These are phyloP conservation scores for Angomonas deanei DNA, from an alignment of 208 protist genomes.

Conservation along the genomic window DNA sequence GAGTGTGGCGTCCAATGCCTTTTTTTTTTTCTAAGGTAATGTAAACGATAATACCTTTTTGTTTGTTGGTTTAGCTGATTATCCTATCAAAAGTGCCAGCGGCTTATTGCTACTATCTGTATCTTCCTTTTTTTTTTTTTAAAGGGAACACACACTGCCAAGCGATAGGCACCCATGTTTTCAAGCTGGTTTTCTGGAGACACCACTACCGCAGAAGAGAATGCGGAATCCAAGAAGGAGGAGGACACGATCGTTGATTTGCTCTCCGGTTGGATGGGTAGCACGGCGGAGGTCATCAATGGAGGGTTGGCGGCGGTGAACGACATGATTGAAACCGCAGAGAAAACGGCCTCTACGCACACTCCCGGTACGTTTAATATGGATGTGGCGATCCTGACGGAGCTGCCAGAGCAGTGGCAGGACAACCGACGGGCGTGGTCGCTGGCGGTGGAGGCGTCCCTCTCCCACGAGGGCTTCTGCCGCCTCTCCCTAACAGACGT, in stretches of 20 bases:
- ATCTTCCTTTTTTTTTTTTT: too few relatives aligned
- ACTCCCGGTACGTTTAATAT: neutral
- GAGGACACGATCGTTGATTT: neutral
- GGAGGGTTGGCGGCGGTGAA: neutral
- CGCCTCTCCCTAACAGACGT: neutral
- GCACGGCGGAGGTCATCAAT: neutral
- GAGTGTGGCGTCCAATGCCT: too few relatives aligned
- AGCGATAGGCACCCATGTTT: too few relatives aligned
- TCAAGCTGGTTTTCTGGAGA: too few relatives aligned
- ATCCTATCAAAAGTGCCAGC: too few relatives aligned
- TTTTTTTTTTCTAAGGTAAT: too few relatives aligned
- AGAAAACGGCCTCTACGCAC: neutral
- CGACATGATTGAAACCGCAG: neutral
- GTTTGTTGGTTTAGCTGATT: too few relatives aligned
- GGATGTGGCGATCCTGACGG: too few relatives aligned
- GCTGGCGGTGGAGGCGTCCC: neutral
- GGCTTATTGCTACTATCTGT: too few relatives aligned
- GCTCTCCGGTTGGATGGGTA: neutral
- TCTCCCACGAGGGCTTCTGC: neutral
- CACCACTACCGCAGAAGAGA: neutral
- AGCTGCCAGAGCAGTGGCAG: neutral
- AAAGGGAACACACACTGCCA: too few relatives aligned
- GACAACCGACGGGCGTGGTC: neutral
- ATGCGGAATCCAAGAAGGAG: neutral
- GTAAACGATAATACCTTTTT: too few relatives aligned